Conservation (phyloP, 2,329 filamentous ascomycete genomes). For the Leptographium wingfieldii region DNA sequence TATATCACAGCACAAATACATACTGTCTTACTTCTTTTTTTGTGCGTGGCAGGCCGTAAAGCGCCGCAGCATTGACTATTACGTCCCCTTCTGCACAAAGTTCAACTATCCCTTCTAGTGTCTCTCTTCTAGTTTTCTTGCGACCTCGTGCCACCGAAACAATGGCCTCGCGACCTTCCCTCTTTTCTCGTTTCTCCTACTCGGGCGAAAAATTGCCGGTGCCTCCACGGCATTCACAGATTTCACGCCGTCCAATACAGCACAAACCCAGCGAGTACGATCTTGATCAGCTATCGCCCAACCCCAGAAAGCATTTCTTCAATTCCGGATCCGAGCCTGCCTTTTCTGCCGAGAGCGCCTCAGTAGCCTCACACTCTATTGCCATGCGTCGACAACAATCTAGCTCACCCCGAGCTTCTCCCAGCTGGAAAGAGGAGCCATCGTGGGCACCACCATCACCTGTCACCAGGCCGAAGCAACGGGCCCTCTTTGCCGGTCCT, state of each 20-base stretch:
- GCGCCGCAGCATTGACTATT: not conserved
- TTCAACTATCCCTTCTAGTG: too few species aligned
- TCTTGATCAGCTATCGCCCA: constrained; percentile 20
- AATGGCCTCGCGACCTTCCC: constrained; percentile 9
- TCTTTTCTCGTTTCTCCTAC: constrained; percentile 19
- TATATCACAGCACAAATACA: too few species aligned
- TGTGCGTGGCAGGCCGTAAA: not conserved
- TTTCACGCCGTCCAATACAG: constrained; percentile 13
- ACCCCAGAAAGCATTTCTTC: constrained; percentile 15
- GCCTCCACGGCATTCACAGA: constrained; percentile 16
- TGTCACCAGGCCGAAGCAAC: constrained; percentile 15
- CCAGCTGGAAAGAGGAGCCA: constrained; percentile 1
- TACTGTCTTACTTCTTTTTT: too few species aligned
- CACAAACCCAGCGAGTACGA: constrained; percentile 22
- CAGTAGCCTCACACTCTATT: not conserved
- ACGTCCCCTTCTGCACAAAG: not conserved
- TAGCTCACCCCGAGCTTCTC: constrained; percentile 2
- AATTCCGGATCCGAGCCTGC: constrained; percentile 7
- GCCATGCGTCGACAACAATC: constrained; percentile 1
- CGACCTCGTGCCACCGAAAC: not conserved
- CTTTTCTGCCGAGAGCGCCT: not conserved
- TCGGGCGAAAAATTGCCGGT: constrained; percentile 14
- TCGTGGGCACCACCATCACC: not conserved
- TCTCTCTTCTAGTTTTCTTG: not conserved
- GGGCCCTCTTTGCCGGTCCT: constrained; percentile 32